These are phyloP conservation scores for Cercospora sesami DNA, from an alignment of 2,329 filamentous ascomycete species.

Conservation along the genomic window DNA sequence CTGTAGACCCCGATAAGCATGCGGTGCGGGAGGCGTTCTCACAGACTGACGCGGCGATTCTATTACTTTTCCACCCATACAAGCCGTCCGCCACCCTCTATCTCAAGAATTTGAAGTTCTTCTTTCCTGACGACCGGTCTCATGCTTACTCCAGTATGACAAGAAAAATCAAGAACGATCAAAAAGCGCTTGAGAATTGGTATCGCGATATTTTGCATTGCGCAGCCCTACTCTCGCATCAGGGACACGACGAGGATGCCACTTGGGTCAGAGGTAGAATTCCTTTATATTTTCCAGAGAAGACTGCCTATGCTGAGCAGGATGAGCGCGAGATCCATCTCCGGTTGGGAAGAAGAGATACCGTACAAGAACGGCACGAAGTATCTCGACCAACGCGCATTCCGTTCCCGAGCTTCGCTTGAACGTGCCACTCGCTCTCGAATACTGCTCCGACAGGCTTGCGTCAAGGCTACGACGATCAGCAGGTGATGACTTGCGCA, in stretches of 20 bases:
- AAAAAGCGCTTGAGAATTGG: background rate
- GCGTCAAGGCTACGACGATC: background rate
- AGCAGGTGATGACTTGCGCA: background rate
- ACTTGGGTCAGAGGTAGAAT: constrained; percentile 5
- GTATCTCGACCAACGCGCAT: background rate
- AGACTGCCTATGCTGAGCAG: background rate
- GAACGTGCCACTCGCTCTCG: background rate
- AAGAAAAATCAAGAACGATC: background rate
- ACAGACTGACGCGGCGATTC: background rate
- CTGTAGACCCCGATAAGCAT: background rate
- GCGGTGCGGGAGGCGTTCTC: no score
- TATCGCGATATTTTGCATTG: background rate
- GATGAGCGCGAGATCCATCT: background rate
- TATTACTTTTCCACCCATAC: constrained; percentile 1
- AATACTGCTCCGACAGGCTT: background rate
- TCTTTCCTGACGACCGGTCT: constrained; percentile 1
- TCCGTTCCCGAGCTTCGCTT: constrained; percentile 5
- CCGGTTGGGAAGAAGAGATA: background rate
- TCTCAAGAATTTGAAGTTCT: background rate
- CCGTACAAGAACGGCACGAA: background rate
- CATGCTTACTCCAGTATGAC: background rate
- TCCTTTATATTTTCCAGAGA: constrained; percentile 1
- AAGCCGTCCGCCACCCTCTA: background rate
- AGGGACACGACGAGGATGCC: background rate
- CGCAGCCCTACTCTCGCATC: background rate